Base-by-base conservation (phyloP, 805 yeast genomes). In the Scheffersomyces lignosus region DNA sequence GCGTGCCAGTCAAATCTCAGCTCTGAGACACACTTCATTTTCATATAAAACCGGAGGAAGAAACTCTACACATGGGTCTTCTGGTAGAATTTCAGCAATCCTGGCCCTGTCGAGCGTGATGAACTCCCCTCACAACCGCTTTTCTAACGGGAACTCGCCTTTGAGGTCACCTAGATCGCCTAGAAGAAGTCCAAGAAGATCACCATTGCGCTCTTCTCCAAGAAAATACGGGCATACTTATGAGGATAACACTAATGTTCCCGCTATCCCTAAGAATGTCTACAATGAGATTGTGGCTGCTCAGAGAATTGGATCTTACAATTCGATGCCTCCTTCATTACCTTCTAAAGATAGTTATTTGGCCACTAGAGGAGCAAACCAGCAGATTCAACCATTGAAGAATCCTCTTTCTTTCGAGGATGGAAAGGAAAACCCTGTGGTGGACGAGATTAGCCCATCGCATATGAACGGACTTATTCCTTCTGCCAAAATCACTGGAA, bases 241-340 rank as follows among this genome's bases (percentile, higher is more conserved):
- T 20, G 48, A 42, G 10, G 44, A 44, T 13, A 31, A 38, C 38
- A 28, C 42, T 23, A 43, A 49, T 22, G 52, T 51, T 20, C 62
- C 59, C 37, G 65, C 59, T 23, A 58, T 67, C 26, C 74, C 74
- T 10, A 55, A 73, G 43, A 68, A 69, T 39, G 60, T 70, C 31
- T 70, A 70, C 44, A 60, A 70, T 41, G 75, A 70, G 40, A 68
- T 69, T 38, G 62, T 68, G 28, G 48, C 50, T 13, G 67, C 66
- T 22, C 68, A 64, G 46, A 47, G 52, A 2, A 41, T 40, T 12
- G 48, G 43, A n/a, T 52, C 57, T 1, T 35, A 47, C 23, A 44
- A 41, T 20, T 52, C 62, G 8, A 52, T 66, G 51, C 70, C 73
- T 5, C 72, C 73, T 12, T 51, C 71, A 2, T 53, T 66, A 36